Conservation (phyloP, 345 rosid species). For the Melastoma malabathricum region DNA sequence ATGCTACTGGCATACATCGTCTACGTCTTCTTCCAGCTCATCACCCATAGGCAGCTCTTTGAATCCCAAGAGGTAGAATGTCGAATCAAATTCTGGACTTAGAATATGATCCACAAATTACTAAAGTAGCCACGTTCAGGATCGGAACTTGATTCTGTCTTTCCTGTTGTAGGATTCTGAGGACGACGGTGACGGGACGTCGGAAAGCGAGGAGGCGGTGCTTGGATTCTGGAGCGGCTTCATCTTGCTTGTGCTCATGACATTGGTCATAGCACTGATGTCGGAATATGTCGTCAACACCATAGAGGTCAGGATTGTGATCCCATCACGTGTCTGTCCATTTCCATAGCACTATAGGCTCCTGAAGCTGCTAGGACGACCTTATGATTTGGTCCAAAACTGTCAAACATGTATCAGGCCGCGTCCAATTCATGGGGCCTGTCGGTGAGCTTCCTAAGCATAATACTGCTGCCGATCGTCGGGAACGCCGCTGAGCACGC, state of each 20-base stretch:
- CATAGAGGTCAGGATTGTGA: conserved; percentile 40
- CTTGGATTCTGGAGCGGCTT: conserved; percentile 80
- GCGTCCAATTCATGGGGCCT: conserved; percentile 85
- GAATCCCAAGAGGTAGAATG: conserved; percentile 37
- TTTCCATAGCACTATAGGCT: too few relatives aligned
- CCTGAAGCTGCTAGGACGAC: too few relatives aligned
- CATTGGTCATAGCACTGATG: conserved; percentile 50
- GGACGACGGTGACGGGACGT: conserved; percentile 19
- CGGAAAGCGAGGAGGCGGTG: conserved; percentile 41
- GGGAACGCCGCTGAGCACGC: conserved; percentile 97
- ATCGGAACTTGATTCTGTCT: not conserved
- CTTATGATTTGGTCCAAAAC: too few relatives aligned
- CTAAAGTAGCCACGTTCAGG: not conserved
- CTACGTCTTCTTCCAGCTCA: conserved; percentile 65
- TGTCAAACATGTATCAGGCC: conserved; percentile 19
- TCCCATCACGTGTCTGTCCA: not conserved
- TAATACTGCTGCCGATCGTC: conserved; percentile 77
- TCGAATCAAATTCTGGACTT: not conserved
- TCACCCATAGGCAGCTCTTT: conserved; percentile 60
- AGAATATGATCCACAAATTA: not conserved
- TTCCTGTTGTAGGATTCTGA: conserved; percentile 22
- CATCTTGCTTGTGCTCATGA: conserved; percentile 78
- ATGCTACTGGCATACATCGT: conserved; percentile 71
- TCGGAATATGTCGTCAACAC: conserved; percentile 77
- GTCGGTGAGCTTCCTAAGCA: conserved; percentile 79